A percentile compares a stretch with the other conserved stretches of the same genome.
Evolutionary conservation across 2,329 filamentous ascomycete species (phyloP).

Genomic region (Monosporascus sp.): DNA sequence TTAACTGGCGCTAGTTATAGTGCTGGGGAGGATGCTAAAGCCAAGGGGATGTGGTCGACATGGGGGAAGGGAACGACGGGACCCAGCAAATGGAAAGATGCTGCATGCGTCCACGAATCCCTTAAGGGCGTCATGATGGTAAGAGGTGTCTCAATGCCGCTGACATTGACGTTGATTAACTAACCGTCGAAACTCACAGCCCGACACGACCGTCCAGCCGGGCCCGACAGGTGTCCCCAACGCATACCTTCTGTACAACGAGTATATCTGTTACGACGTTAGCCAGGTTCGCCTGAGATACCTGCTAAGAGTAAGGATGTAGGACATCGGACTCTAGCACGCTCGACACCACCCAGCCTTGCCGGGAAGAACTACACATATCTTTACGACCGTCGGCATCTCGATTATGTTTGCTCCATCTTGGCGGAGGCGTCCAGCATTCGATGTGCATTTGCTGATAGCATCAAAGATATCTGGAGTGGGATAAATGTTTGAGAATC

Average conservation of each 20-base stretch:
- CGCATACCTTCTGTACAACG: conserved; percentile 60
- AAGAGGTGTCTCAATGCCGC: conserved; percentile 24
- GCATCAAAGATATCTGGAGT: no score
- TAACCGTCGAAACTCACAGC: conserved; percentile 29
- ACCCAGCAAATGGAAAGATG: conserved; percentile 72
- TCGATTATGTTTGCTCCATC: background rate
- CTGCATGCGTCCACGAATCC: conserved; percentile 55
- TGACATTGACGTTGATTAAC: background rate
- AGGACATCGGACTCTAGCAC: conserved; percentile 9
- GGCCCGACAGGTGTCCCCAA: conserved; percentile 40
- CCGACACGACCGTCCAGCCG: conserved; percentile 42
- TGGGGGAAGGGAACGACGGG: conserved; percentile 62
- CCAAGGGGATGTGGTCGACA: conserved; percentile 58
- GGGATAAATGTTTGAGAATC: no score
- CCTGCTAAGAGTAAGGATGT: conserved; percentile 58
- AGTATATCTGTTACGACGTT: conserved; percentile 68
- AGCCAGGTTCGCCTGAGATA: conserved; percentile 67
- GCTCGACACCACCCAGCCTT: background rate
- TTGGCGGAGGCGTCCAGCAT: background rate
- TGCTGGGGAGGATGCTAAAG: conserved; percentile 59
- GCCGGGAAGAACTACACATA: no score
- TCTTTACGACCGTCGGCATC: background rate
- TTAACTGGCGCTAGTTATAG: conserved; percentile 52
- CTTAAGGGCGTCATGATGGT: conserved; percentile 68
- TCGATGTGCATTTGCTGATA: no score